These are phyloP conservation scores for Periconia digitata DNA, from an alignment of 2,329 filamentous ascomycete genomes.

Conservation along the genomic window DNA sequence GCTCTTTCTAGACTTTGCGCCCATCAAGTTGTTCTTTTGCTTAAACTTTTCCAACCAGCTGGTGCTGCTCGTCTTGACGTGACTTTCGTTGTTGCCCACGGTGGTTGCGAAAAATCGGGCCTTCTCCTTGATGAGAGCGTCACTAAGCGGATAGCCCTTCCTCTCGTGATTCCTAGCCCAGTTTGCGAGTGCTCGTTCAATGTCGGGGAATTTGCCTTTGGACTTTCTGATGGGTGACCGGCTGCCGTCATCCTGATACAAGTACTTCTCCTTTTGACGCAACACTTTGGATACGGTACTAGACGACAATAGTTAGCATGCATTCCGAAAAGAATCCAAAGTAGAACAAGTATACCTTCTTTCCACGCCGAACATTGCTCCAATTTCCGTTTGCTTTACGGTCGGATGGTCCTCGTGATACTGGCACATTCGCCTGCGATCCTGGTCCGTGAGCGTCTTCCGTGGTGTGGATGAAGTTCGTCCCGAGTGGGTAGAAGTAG, in stretches of 20 bases:
- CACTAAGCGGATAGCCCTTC: slow-evolving; percentile 71
- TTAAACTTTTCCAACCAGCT: slow-evolving; percentile 96
- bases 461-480: slow-evolving; percentile 64
- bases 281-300: slow-evolving; percentile 99
- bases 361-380: slow-evolving; percentile 92
- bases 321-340: slow-evolving; percentile 7
- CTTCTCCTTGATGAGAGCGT: slow-evolving; percentile 83
- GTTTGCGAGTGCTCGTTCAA: slow-evolving; percentile 85
- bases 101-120: slow-evolving; percentile 77
- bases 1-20: slow-evolving; percentile 56
- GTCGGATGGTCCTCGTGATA: slow-evolving; percentile 89
- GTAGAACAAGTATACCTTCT: slow-evolving; percentile 71
- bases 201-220: slow-evolving; percentile 86
- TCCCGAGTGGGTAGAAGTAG: slow-evolving; percentile 39
- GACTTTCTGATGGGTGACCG: slow-evolving; percentile 77
- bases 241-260: slow-evolving; percentile 77
- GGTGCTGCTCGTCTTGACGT: slow-evolving; percentile 69
- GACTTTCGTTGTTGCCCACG: slow-evolving; percentile 70
- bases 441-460: slow-evolving; percentile 87
- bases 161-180: slow-evolving; percentile 83
- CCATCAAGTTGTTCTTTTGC: slow-evolving; percentile 72
- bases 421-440: slow-evolving; percentile 89
- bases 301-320: slow-evolving; percentile 23
- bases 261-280: slow-evolving; percentile 90
- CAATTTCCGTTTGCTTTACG: slow-evolving; percentile 95